Evolutionary conservation across 2,329 filamentous ascomycete species (phyloP), one percentile per base, ranked within the genome.

Genomic region (Phoma herbarum): DNA sequence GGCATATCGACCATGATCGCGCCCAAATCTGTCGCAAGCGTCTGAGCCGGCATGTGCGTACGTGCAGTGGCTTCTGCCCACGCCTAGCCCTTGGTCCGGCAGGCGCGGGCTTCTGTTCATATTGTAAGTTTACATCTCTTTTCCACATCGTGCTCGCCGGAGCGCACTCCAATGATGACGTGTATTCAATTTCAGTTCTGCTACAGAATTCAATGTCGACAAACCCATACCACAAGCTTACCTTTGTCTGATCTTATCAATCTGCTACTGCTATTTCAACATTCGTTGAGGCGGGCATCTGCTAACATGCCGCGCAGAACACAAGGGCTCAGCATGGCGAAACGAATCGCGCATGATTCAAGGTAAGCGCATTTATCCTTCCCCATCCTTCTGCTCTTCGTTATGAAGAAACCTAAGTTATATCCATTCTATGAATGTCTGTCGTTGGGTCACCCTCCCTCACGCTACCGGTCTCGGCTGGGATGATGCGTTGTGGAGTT

Each of bases 401-500:
- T 59, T 68, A 84, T 81, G 83, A 86, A 84, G 84, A 84, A 82
- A 84, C 57, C 81, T 76, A 85, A 83, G 56, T 59, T 85, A 82
- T 83, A 86, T 86, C 84, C 84, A 85, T 86, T 86, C 84, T 83
- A 85, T 76, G 83, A 85, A 59, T 84, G 82, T 84, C 69, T 78
- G 79, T 80, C 76, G 82, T 88, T 88, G 82, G 90, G 87, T 85
- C 85, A 87, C 85, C 81, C 90, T 91, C 84, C 85, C 88, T 77
- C 86, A 90, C 88, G 85, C 76, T 81, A 92, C 86, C 72, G 66
- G 76, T 60, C 59, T 77, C 69, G 77, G 73, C 72, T 78, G 83
- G 81, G 78, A 91, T 83, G 89, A 91, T 78, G 75, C 84, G 89
- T 91, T 88, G 89, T 91, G 88, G 86, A 91, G 89, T 90, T 86